Evolutionary conservation across 331 rosid species (phyloP).

Genomic region (Arachis monticola): DNA sequence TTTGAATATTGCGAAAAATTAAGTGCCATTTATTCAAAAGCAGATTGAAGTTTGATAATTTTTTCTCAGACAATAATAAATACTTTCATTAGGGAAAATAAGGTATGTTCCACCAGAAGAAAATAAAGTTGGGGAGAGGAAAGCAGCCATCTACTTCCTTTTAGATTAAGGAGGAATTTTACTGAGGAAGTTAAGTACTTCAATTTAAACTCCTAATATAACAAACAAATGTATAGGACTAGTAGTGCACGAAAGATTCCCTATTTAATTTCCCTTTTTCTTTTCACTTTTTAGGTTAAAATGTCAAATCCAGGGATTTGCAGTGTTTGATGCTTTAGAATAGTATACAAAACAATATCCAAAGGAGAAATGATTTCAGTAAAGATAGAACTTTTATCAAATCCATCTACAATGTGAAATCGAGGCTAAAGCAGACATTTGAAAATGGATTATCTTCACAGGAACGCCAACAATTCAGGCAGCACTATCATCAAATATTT

Average conservation of each 20-base stretch:
- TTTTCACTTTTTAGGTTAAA: too few species aligned
- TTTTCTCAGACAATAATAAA: not conserved
- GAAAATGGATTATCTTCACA: not conserved
- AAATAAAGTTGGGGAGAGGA: not conserved
- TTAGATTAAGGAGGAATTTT: too few species aligned
- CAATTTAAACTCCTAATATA: not conserved
- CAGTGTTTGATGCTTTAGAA: not conserved
- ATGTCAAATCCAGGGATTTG: conserved; percentile 4
- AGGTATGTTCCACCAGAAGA: not conserved
- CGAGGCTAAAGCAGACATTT: not conserved
- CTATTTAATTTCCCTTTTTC: too few species aligned
- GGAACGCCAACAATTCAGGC: not conserved
- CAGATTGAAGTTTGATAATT: not conserved
- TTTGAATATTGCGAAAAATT: not conserved
- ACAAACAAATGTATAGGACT: conserved; percentile 12
- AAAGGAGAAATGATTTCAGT: not conserved
- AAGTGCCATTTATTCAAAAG: conserved; percentile 9
- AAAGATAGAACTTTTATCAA: not conserved
- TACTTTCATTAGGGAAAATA: not conserved
- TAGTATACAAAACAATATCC: not conserved
- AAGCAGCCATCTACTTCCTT: conserved; percentile 1
- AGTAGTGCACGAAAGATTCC: not conserved
- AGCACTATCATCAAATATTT: conserved; percentile 4
- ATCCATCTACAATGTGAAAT: conserved; percentile 28
- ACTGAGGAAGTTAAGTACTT: not conserved